Evolutionary conservation across 495 filamentous ascomycete genomes (phyloP), one percentile per base, ranked within the genome.

Genomic region (Penicillium paxilli): DNA sequence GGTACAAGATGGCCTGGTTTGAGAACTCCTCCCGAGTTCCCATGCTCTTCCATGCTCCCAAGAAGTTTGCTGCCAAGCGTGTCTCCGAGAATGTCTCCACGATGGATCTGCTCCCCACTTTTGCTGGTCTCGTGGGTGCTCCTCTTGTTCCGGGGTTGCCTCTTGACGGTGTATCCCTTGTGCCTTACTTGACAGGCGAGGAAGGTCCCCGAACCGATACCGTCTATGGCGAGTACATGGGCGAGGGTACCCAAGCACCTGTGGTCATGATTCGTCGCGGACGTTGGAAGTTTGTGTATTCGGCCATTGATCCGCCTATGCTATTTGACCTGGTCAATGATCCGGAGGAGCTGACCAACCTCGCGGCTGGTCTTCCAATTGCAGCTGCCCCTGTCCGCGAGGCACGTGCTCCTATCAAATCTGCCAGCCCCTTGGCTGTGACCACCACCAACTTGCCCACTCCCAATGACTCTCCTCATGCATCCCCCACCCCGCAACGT

Each of bases 1-100:
- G 91, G 91, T 96, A 96, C 77, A 96, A 96, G 77, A 96, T 96
- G 91, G 86, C 78, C 55, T 96, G 90, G 78, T 93, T 88, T 61
- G 91, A 96, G 76, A 83, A 83, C 24, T 92, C 88, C 6, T 87
- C 87, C 24, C 87, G 91, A 7, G 90, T 96, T 6, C 91, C 91
- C 3, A 81, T 96, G 52, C 73, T 96, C 49, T 75, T 94, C 54
- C 84, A 86, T 52, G 80, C 89, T 49, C 91, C 91, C 5, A 73
- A 82, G 52, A 72, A 66, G 23, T 92, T 91, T 64, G 57, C 70
- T 1, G 81, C 90, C n/a, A 86, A 80, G 62, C 81, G 82, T 14
- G 83, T 96, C 22, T 71, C 75, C 8, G 69, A 89, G 64, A 92
- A 90, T 53, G 91, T 96, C 2, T 93, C 89, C 3, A 92, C 90